Conservation (phyloP, 1,284 basidiomycete genomes). For the Takashimella koratensis region DNA sequence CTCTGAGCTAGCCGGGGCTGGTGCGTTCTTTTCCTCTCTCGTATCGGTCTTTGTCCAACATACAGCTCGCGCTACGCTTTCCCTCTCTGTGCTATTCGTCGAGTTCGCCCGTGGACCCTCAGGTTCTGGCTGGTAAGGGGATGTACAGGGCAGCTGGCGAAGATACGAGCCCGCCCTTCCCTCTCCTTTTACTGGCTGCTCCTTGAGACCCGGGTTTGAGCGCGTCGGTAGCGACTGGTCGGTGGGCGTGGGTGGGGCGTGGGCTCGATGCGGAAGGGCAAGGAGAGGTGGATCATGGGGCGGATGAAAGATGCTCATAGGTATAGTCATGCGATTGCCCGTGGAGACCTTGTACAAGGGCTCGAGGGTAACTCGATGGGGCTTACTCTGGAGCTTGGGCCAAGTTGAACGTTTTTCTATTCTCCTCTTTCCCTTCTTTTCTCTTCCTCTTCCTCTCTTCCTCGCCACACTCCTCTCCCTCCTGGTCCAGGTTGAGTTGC, state of each 20-base stretch:
- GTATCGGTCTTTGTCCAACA: background rate
- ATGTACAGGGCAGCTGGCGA: conserved; percentile 21
- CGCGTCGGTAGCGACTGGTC: background rate
- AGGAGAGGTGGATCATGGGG: background rate
- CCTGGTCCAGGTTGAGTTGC: background rate
- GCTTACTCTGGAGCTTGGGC: conserved; percentile 48
- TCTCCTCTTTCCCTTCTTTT: conserved; percentile 12
- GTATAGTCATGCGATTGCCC: conserved; percentile 47
- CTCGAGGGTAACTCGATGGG: conserved; percentile 46
- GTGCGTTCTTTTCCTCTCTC: background rate
- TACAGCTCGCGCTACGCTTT: background rate
- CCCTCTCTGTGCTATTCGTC: conserved; percentile 1
- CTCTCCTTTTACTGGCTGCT: background rate
- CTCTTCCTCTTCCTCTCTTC: conserved; percentile 1
- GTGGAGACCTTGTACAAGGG: background rate
- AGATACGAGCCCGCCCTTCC: conserved; percentile 39
- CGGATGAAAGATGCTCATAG: conserved; percentile 36
- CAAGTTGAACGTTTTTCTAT: conserved; percentile 6
- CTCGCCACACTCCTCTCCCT: background rate
- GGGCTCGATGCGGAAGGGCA: background rate
- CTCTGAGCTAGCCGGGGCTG: background rate
- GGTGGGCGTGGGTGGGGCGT: background rate
- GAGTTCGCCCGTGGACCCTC: background rate
- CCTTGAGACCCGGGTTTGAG: background rate
- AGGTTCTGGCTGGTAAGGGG: background rate